Percentiles rank a stretch among this genome's conserved stretches.
Evolutionary conservation across 2,329 filamentous ascomycete genomes (phyloP).

Genomic region (Arthrobotrys pseudoclavata): DNA sequence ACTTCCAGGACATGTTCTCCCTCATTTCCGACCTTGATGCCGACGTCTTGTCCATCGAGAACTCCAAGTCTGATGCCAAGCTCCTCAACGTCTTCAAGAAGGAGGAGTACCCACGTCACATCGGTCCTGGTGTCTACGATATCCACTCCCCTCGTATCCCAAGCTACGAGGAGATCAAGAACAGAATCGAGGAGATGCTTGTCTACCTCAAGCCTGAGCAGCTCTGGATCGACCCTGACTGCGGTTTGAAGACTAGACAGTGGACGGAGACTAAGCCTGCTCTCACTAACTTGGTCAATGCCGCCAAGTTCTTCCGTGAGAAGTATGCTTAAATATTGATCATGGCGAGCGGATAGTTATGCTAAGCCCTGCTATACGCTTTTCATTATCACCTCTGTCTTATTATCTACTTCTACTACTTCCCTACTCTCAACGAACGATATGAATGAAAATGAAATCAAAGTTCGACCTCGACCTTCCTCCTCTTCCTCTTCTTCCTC

Average conservation of each 20-base stretch:
- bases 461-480: background rate
- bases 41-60: conserved; percentile 98
- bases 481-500: conserved; percentile 13
- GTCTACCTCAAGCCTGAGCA: conserved; percentile 95
- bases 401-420: conserved; percentile 21
- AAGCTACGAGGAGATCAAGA: conserved; percentile 97
- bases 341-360: conserved; percentile 60
- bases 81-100: conserved; percentile 98
- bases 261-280: conserved; percentile 99
- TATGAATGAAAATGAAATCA: conserved; percentile 28
- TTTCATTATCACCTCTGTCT: conserved; percentile 43
- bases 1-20: conserved; percentile 99
- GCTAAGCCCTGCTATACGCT: conserved; percentile 25
- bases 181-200: conserved; percentile 98
- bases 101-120: conserved; percentile 96
- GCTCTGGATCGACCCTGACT: conserved; percentile 99
- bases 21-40: conserved; percentile 98
- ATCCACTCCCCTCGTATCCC: conserved; percentile 99
- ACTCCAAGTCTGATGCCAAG: conserved; percentile 99
- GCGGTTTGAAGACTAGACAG: conserved; percentile 98
- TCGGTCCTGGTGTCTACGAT: conserved; percentile 99
- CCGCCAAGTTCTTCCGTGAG: conserved; percentile 94
- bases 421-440: conserved; percentile 8
- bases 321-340: conserved; percentile 77
- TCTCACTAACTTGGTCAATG: conserved; percentile 95